Evolutionary conservation across 805 yeast species (phyloP), one percentile per base, ranked within the genome.

Genomic region (Wickerhamomyces chaumierensis): DNA sequence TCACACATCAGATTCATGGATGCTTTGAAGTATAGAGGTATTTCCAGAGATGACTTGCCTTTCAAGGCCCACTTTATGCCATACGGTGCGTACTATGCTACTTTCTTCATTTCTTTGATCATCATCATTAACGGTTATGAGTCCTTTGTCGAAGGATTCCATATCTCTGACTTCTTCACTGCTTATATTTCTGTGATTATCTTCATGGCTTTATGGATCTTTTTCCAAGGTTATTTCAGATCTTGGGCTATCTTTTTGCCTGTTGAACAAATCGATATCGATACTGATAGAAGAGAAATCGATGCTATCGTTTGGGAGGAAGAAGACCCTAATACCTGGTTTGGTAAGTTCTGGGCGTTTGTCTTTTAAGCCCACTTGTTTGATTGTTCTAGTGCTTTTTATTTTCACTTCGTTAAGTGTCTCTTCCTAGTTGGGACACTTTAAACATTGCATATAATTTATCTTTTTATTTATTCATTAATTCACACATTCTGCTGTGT

Each of bases 1-100:
- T 65, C 81, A 3, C 88, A 80, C 58, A 60, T 81, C 41, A 66
- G 88, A 55, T 81, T 81, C 60, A 81, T 81, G 78, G 57, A 64
- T 32, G 78, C 80, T 27, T 61, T 84, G 49, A 71, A 69, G 48
- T 55, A 63, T 18, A 73, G 86, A 56, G 77, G 78, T 37, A 77
- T 81, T 40, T 64, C 78, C 19, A 64, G 94, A 51, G 77, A 78
- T 48, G 67, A 71, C 11, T 65, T 84, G 41, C 92, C 94, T 9
- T 85, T 69, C 66, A 81, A 78, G 57, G 88, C 92, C 8, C 53
- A 52, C n/a, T 65, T 68, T 40, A 80, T 78, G 77, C 92, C 94
- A 3, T 71, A 55, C 45, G 58, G 65, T 42, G 83, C 88, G 2
- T 77, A 74, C 58, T 79, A 81, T 49, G 73, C 86, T 3, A 59